These are phyloP conservation scores for Tillandsia fasciculata DNA, from an alignment of 176 grass and related monocot species.

Conservation along the genomic window DNA sequence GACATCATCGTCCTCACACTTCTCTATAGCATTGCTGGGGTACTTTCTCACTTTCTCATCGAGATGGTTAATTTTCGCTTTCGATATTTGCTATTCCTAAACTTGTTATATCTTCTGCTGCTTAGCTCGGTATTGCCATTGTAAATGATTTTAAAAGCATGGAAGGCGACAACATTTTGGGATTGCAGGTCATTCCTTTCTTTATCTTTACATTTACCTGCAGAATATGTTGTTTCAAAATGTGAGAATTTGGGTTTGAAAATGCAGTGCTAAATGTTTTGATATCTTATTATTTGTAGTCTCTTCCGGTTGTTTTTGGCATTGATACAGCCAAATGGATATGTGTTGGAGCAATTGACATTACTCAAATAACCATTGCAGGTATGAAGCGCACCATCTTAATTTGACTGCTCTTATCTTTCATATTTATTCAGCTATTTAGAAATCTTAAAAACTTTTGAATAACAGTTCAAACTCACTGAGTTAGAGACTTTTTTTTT, in stretches of 20 bases:
- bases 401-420: not conserved
- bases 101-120: not conserved
- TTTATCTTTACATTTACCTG: not conserved
- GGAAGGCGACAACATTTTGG: not conserved
- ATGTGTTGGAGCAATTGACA: slow-evolving; percentile 92
- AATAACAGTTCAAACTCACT: too few relatives aligned
- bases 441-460: not conserved
- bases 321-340: slow-evolving; percentile 93
- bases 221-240: not conserved
- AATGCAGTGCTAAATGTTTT: not conserved
- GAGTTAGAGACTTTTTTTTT: too few relatives aligned
- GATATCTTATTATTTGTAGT: slow-evolving; percentile 30
- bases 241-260: not conserved
- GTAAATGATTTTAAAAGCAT: slow-evolving; percentile 13
- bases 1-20: slow-evolving; percentile 25
- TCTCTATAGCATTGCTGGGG: slow-evolving; percentile 29
- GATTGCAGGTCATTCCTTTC: not conserved
- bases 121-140: slow-evolving; percentile 4
- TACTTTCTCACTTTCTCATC: slow-evolving; percentile 2
- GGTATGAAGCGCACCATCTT: slow-evolving; percentile 22
- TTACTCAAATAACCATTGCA: slow-evolving; percentile 89
- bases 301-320: slow-evolving; percentile 94
- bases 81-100: not conserved
- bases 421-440: not conserved
- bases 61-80: not conserved